Base-by-base conservation (phyloP, 31 red algal genomes). In the Asparagopsis taxiformis region DNA sequence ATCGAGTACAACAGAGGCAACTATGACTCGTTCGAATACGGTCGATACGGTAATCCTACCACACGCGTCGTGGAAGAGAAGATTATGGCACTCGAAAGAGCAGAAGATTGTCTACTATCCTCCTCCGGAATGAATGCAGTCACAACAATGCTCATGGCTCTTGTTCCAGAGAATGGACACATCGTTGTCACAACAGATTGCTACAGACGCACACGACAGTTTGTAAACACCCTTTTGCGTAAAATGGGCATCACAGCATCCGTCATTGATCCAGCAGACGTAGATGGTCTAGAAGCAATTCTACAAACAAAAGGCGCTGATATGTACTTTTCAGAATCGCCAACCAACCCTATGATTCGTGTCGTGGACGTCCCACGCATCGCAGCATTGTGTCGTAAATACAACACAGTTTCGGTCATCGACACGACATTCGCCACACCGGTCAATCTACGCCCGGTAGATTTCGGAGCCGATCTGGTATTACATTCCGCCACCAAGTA, bases 401-500 rank as follows among this genome's bases (percentile, higher is more conserved):
- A 83, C 48, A 72, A 72, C 39, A 70, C 72, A 5, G 26, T 95
- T 4, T 84, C 70, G 1, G 87, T 89, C 24, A 82, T 99, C 59
- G 96, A 99, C 49, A 90, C 69, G 16, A 99, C 96, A 29, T 99
- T 99, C 68, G 96, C 96, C 17, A 99, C 96, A 25, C 82, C 96
- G 0, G 59, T 89, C 50, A 99, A 99, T 72, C 55, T 89, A 9
- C 84, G 82, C 11, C 92, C 96, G 33, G 22, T 89, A 1, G 80
- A 84, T 24, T 30, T 82, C 30, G 96, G 86, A 17, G 92, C 92
- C 19, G 96, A 99, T 70, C 82, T 99, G 1, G 91, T 99, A 43
- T 68, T 99, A 11, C 96, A 99, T 33, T 94, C 91, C 10, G 96
- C 72, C 5, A 99, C 96, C 39, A 99, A 99, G 83, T 99, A 95